These are phyloP conservation scores for Aspergillus spinulosporus DNA, from an alignment of 2,329 filamentous ascomycete species.

Conservation along the genomic window DNA sequence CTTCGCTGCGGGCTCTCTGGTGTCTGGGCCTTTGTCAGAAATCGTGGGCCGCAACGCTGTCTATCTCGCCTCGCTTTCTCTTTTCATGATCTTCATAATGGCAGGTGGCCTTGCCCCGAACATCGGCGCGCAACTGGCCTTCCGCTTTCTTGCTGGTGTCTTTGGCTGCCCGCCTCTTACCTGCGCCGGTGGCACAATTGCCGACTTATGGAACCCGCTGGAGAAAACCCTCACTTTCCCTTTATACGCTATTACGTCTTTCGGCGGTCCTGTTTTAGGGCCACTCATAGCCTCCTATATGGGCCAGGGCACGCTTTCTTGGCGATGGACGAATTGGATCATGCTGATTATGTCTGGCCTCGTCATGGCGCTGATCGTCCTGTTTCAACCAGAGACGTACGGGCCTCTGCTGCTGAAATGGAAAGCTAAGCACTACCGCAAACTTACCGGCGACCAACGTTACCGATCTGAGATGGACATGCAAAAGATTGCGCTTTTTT, in stretches of 20 bases:
- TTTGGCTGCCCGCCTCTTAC: constrained; percentile 48
- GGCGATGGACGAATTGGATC: constrained; percentile 51
- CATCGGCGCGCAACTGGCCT: constrained; percentile 50
- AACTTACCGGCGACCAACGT: constrained; percentile 45
- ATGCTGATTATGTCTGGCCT: constrained; percentile 41
- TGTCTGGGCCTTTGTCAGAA: constrained; percentile 53
- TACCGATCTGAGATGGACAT: constrained; percentile 47
- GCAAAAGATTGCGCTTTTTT: constrained; percentile 42
- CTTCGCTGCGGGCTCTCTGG: constrained; percentile 50
- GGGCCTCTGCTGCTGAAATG: constrained; percentile 45
- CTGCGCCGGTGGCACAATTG: constrained; percentile 48
- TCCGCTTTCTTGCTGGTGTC: constrained; percentile 53
- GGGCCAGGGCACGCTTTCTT: constrained; percentile 17
- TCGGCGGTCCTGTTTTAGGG: constrained; percentile 31
- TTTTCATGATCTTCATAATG: constrained; percentile 53
- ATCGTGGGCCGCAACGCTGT: constrained; percentile 51
- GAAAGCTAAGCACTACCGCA: constrained; percentile 44
- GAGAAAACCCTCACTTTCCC: constrained; percentile 54
- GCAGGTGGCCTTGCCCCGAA: constrained; percentile 50
- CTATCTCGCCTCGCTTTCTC: constrained; percentile 48
- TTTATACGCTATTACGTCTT: constrained; percentile 50
- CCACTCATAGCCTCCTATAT: constrained; percentile 26
- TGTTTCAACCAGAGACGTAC: constrained; percentile 55
- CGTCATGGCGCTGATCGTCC: constrained; percentile 35
- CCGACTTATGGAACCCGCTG: constrained; percentile 49